A percentile compares a stretch with the other conserved stretches of the same genome.
Evolutionary conservation across 768 basidiomycete genomes (phyloP).

Genomic region (Krasilnikovozyma curviuscula): DNA sequence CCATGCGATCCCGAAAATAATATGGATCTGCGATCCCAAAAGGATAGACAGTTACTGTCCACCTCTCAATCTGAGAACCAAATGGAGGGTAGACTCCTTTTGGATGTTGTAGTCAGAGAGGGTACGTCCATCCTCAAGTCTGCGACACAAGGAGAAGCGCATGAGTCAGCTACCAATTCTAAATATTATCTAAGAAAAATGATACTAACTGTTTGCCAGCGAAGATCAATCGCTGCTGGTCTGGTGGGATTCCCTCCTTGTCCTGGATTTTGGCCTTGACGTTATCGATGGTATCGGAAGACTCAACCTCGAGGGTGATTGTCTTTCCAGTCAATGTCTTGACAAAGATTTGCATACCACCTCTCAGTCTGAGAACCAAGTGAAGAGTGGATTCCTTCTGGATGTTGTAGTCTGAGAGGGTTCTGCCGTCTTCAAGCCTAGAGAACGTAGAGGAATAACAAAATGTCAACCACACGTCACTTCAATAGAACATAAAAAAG

Average conservation of each 20-base stretch:
- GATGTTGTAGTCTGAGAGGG: constrained; percentile 71
- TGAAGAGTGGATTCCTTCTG: constrained; percentile 41
- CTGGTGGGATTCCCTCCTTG: constrained; percentile 49
- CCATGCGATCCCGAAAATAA: too few relatives aligned
- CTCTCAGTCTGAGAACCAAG: constrained; percentile 59
- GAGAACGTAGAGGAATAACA: too few relatives aligned
- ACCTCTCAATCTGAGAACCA: too few relatives aligned
- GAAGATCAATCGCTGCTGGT: constrained; percentile 78
- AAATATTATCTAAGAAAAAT: not conserved
- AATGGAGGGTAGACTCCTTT: constrained; percentile 61
- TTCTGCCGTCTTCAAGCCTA: constrained; percentile 80
- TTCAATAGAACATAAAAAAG: too few relatives aligned
- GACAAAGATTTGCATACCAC: constrained; percentile 70
- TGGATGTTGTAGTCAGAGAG: constrained; percentile 75
- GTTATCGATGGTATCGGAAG: constrained; percentile 55
- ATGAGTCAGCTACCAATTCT: not conserved
- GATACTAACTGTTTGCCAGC: constrained; percentile 66
- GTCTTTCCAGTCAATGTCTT: constrained; percentile 27
- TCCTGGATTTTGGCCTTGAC: constrained; percentile 35
- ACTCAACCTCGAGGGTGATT: constrained; percentile 33
- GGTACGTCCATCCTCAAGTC: constrained; percentile 72
- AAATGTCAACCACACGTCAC: too few relatives aligned
- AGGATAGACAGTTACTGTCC: too few relatives aligned
- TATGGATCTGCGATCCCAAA: too few relatives aligned
- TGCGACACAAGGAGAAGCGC: not conserved